Percentiles rank a stretch among this genome's conserved stretches.
Evolutionary conservation across 805 yeast genomes (phyloP).

Genomic region (Barnettozyma wickerhamii): DNA sequence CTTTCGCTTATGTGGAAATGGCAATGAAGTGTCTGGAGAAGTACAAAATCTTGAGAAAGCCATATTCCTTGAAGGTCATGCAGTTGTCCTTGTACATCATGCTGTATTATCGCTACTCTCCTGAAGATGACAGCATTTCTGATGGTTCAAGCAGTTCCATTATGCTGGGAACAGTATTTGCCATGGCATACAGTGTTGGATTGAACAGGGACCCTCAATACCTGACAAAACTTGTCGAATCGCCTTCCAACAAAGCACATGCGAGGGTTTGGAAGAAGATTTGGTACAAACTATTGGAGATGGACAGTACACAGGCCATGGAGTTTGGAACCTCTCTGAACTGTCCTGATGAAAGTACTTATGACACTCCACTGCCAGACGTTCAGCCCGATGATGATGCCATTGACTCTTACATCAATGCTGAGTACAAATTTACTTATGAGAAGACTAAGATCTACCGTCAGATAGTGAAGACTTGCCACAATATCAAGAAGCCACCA

Average conservation of each 20-base stretch:
- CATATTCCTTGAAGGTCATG: conserved; percentile 42
- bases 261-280: conserved; percentile 23
- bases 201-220: conserved; percentile 50
- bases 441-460: conserved; percentile 29
- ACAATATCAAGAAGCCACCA: conserved; percentile 32
- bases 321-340: conserved; percentile 14
- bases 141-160: conserved; percentile 47
- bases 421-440: conserved; percentile 28
- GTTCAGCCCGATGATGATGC: conserved; percentile 32
- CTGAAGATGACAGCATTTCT: conserved; percentile 53
- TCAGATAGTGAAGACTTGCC: conserved; percentile 27
- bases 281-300: conserved; percentile 23
- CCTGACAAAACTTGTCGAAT: conserved; percentile 12
- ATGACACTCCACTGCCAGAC: conserved; percentile 25
- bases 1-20: conserved; percentile 8
- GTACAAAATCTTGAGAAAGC: conserved; percentile 42
- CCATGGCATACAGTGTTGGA: conserved; percentile 52
- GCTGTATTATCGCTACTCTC: conserved; percentile 44
- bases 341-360: conserved; percentile 16
- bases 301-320: conserved; percentile 19
- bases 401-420: conserved; percentile 34
- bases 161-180: conserved; percentile 43
- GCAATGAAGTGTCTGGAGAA: conserved; percentile 40
- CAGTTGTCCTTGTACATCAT: conserved; percentile 49
- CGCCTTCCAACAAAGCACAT: conserved; percentile 10